Evolutionary conservation across 139 green algal genomes (phyloP).

Genomic region (Haematococcus sp.): DNA sequence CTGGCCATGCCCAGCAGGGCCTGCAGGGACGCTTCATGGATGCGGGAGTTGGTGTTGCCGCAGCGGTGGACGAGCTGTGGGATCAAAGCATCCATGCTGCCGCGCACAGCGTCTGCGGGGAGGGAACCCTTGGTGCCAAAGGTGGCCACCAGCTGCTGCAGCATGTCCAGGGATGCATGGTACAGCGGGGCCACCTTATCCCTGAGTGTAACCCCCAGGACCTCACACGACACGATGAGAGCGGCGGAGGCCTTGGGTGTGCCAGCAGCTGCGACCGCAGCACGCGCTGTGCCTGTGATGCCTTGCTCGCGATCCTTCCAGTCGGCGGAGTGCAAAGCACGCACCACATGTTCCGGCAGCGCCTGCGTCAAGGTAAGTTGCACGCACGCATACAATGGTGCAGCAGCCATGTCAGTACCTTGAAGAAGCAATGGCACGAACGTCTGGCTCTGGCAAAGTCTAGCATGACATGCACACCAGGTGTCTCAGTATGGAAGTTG

Average conservation of each 20-base stretch:
- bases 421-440: too few species aligned
- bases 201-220: conserved; percentile 19
- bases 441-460: too few species aligned
- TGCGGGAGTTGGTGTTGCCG: conserved; percentile 21
- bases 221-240: conserved; percentile 11
- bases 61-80: conserved; percentile 22
- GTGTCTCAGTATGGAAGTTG: too few species aligned
- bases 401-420: too few species aligned
- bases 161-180: conserved; percentile 21
- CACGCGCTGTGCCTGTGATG: conserved; percentile 4
- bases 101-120: not conserved
- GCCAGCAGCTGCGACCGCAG: conserved; percentile 1
- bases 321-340: conserved; percentile 15
- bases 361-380: too few species aligned
- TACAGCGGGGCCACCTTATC: conserved; percentile 33
- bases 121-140: conserved; percentile 4
- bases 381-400: too few species aligned
- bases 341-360: conserved; percentile 20
- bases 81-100: conserved; percentile 18
- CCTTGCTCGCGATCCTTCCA: conserved; percentile 32
- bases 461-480: too few species aligned
- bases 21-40: conserved; percentile 22
- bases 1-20: conserved; percentile 23
- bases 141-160: conserved; percentile 11
- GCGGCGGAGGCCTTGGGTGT: conserved; percentile 3